Evolutionary conservation across 2,329 filamentous ascomycete genomes (phyloP).

Genomic region (Plenodomus lindquistii): DNA sequence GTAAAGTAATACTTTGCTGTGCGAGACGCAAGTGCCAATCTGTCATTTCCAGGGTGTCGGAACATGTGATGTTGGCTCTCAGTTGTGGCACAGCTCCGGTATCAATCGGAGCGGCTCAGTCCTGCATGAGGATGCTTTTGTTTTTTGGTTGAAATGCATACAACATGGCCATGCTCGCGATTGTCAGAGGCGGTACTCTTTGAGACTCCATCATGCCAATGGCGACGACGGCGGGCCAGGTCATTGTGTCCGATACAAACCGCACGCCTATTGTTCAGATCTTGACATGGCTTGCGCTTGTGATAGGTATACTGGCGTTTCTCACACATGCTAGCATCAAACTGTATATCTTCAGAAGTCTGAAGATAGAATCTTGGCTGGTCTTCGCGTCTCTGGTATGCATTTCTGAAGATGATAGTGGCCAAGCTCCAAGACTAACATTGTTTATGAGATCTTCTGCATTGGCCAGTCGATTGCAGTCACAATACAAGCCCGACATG

Average conservation of each 20-base stretch:
- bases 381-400: conserved; percentile 21
- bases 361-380: conserved; percentile 17
- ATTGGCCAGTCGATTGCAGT: conserved; percentile 23
- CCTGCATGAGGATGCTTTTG: neutral
- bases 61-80: neutral
- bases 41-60: neutral
- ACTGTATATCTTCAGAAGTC: conserved; percentile 18
- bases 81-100: neutral
- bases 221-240: conserved; percentile 12
- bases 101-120: neutral
- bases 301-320: conserved; percentile 22
- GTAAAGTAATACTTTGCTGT: neutral
- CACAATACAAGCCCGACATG: conserved; percentile 19
- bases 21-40: neutral
- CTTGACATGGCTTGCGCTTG: conserved; percentile 25
- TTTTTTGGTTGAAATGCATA: conserved; percentile 1
- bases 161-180: conserved; percentile 4
- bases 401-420: neutral
- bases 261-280: conserved; percentile 30
- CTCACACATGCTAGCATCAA: conserved; percentile 24
- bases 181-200: neutral
- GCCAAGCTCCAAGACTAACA: neutral
- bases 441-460: conserved; percentile 14
- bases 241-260: conserved; percentile 20
- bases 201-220: conserved; percentile 2